phyloP scores from a whole-genome alignment of 192 early-diverging fungal species.

The Lunasporangiospora selenospora region DNA sequence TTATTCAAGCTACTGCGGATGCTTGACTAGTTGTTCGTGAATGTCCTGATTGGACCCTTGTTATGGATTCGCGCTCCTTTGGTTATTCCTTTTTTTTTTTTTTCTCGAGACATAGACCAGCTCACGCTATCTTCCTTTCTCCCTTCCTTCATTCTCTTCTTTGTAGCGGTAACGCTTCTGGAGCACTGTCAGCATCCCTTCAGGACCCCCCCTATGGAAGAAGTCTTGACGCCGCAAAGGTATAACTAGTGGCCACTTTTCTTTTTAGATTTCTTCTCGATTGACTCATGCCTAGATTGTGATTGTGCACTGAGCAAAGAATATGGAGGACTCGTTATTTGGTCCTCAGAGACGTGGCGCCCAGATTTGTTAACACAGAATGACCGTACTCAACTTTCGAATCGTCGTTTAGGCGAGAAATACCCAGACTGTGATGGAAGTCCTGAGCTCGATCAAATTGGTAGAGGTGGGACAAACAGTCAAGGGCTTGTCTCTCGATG shows the following conservation, averaged over 20 bases:
- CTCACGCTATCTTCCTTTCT: neutral
- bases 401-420: conserved; percentile 70
- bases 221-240: conserved; percentile 66
- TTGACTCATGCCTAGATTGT: conserved; percentile 25
- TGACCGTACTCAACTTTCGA: neutral
- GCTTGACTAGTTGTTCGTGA: too few species aligned
- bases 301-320: conserved; percentile 3
- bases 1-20: too few species aligned
- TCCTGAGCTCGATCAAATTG: conserved; percentile 72
- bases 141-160: neutral
- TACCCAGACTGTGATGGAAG: conserved; percentile 82
- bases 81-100: conserved; percentile 1
- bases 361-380: conserved; percentile 6
- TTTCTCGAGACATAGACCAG: neutral
- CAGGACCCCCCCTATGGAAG: conserved; percentile 77
- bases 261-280: neutral
- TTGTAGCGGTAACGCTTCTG: conserved; percentile 60
- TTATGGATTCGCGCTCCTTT: too few species aligned
- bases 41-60: too few species aligned
- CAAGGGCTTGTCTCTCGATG: conserved; percentile 61
- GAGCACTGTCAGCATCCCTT: conserved; percentile 67
- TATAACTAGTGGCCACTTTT: conserved; percentile 58
- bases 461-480: conserved; percentile 73
- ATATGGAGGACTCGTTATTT: too few species aligned
- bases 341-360: too few species aligned